phyloP scores from a whole-genome alignment of 2,329 filamentous ascomycete genomes.

The Ascochyta clinopodiicola region DNA sequence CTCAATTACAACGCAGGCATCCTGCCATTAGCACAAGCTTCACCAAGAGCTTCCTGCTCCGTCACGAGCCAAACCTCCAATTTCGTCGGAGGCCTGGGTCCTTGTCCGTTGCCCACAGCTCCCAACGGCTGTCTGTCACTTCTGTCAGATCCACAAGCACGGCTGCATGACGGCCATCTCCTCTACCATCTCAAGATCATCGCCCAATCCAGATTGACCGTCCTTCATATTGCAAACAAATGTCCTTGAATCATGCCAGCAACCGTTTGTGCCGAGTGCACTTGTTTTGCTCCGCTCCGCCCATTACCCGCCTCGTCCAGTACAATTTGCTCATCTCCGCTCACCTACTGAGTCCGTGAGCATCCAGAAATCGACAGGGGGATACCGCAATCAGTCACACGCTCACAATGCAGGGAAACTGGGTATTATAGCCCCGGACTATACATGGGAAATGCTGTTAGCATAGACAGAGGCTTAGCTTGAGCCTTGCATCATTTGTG shows the following conservation, averaged over 20 bases:
- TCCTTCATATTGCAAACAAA: neutral
- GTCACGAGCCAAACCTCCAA: neutral
- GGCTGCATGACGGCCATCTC: constrained; percentile 6
- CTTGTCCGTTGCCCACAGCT: constrained; percentile 5
- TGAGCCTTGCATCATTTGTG: too few species aligned
- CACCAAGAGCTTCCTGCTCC: neutral
- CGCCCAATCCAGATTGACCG: constrained; percentile 1
- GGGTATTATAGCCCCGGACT: too few species aligned
- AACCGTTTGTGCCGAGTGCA: neutral
- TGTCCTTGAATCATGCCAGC: constrained; percentile 1
- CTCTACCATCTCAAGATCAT: constrained; percentile 3
- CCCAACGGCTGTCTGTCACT: constrained; percentile 12
- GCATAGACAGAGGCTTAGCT: too few species aligned
- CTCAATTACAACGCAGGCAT: constrained; percentile 2
- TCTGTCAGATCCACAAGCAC: constrained; percentile 15
- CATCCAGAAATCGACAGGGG: neutral
- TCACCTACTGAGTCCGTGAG: neutral
- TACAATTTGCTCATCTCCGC: constrained; percentile 10
- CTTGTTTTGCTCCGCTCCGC: constrained; percentile 15
- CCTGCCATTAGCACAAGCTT: neutral
- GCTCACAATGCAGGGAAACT: too few species aligned
- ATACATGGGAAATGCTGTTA: too few species aligned
- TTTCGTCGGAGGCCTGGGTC: constrained; percentile 3
- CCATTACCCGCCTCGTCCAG: constrained; percentile 2
- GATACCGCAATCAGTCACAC: too few species aligned